Evolutionary conservation across 129 eudicot genomes (phyloP).

Genomic region (Lactuca saligna): DNA sequence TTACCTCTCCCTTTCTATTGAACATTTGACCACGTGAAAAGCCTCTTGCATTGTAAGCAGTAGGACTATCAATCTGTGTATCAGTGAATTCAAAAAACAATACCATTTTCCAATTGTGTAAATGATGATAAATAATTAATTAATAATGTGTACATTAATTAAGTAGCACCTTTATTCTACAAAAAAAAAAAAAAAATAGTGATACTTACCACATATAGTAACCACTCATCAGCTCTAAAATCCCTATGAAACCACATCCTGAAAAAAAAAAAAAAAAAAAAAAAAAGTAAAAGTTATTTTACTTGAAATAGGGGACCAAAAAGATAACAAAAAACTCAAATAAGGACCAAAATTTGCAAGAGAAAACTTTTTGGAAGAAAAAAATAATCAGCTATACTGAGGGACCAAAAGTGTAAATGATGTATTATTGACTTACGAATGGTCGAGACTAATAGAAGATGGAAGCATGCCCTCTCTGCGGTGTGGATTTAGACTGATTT

Average conservation of each 20-base stretch:
- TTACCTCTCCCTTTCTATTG: slow-evolving; percentile 87
- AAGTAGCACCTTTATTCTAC: neutral
- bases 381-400: too few relatives aligned
- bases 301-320: neutral
- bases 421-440: slow-evolving; percentile 68
- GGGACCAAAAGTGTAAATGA: neutral
- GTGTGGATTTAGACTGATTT: slow-evolving; percentile 80
- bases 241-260: slow-evolving; percentile 99
- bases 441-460: slow-evolving; percentile 71
- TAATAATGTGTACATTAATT: neutral
- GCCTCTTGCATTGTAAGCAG: slow-evolving; percentile 74
- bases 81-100: slow-evolving; percentile 1
- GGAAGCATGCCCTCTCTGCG: slow-evolving; percentile 63
- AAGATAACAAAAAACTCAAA: neutral
- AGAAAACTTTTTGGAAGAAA: neutral
- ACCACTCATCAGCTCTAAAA: slow-evolving; percentile 95
- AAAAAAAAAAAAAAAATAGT: slow-evolving; percentile 2
- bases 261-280: slow-evolving; percentile 28
- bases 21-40: slow-evolving; percentile 79
- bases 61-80: slow-evolving; percentile 68
- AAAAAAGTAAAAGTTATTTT: slow-evolving; percentile 10
- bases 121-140: neutral
- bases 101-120: neutral
- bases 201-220: slow-evolving; percentile 69
- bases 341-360: neutral